A percentile compares a stretch with the other conserved stretches of the same genome.
Evolutionary conservation across 257 asterid species (phyloP).

Genomic region (Solanum peruvianum): DNA sequence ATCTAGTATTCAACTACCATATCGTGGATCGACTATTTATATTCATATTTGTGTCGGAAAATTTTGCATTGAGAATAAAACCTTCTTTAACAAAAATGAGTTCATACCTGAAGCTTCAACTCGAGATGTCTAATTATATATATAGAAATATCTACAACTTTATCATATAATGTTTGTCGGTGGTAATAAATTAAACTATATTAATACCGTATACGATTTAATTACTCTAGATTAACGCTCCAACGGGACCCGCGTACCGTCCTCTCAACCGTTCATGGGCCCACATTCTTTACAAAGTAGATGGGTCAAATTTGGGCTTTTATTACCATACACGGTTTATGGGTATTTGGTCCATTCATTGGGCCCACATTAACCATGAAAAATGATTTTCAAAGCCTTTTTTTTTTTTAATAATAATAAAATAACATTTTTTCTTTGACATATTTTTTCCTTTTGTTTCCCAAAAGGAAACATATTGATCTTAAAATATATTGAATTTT

Average conservation of each 20-base stretch:
- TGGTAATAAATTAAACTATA: not conserved
- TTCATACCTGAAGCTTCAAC: not conserved
- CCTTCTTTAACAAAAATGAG: fast-evolving
- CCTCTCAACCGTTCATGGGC: not conserved
- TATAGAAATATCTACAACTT: not conserved
- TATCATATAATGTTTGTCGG: fast-evolving
- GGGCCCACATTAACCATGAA: not conserved
- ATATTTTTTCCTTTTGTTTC: not conserved
- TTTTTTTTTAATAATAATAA: not conserved
- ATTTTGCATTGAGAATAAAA: not conserved
- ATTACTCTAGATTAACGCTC: not conserved
- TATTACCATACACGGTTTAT: not conserved
- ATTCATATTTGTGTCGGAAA: not conserved
- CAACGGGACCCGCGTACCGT: not conserved
- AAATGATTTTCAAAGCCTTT: not conserved
- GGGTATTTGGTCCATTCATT: not conserved
- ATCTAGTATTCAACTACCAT: not conserved
- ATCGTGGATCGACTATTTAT: not conserved
- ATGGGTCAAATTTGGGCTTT: not conserved
- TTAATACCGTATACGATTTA: not conserved
- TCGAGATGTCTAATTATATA: not conserved
- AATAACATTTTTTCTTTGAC: not conserved
- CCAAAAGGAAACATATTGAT: not conserved
- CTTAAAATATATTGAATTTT: not conserved
- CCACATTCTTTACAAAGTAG: not conserved